A percentile compares a stretch with the other conserved stretches of the same genome.
These are phyloP conservation scores for Casaregolazyma suthepensis DNA, from an alignment of 1,139 yeast species.

Conservation along the genomic window DNA sequence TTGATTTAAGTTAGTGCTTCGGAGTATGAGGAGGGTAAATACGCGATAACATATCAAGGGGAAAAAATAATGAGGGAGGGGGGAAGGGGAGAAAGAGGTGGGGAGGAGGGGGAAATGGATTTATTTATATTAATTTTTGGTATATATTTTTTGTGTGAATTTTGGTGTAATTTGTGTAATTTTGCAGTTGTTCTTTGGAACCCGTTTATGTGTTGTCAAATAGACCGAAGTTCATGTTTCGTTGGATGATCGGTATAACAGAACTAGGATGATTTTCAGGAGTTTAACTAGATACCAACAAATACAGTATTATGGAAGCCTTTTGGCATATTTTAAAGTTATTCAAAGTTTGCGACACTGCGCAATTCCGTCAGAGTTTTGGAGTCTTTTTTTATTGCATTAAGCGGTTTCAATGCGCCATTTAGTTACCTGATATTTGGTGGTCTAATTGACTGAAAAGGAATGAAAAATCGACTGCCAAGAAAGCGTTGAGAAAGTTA, in stretches of 20 bases:
- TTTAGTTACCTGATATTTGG: neutral
- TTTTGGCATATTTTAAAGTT: neutral
- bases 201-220: too few species aligned
- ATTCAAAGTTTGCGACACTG: neutral
- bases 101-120: neutral
- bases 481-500: neutral
- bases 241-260: too few species aligned
- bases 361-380: neutral
- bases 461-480: too few species aligned
- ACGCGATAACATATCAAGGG: neutral
- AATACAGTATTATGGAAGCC: neutral
- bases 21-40: neutral
- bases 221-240: too few species aligned
- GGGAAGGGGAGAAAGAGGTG: neutral
- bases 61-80: neutral
- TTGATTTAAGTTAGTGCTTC: neutral
- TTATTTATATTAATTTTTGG: neutral
- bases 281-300: too few species aligned
- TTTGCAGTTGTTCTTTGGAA: too few species aligned
- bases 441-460: too few species aligned
- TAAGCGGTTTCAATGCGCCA: neutral
- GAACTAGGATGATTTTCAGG: too few species aligned
- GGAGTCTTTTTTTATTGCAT: neutral
- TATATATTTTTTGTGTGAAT: too few species aligned
- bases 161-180: too few species aligned